Evolutionary conservation across 2,329 filamentous ascomycete species (phyloP).

Genomic region (Exophiala sp.): DNA sequence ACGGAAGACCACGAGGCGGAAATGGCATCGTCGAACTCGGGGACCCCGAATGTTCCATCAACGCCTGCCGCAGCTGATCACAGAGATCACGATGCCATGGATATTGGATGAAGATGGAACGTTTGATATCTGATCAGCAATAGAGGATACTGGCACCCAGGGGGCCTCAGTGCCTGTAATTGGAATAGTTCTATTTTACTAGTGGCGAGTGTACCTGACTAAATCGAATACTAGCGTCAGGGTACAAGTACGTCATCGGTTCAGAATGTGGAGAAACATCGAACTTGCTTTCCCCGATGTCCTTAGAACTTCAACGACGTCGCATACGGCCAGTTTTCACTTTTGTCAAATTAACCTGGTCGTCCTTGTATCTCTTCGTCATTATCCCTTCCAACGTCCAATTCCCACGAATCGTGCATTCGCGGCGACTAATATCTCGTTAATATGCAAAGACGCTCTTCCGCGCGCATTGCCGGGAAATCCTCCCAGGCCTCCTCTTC

Average conservation of each 20-base stretch:
- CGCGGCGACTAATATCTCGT: background rate
- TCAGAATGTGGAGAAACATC: too few species aligned
- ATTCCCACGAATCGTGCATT: background rate
- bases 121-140: background rate
- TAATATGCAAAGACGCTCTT: slow-evolving; percentile 29
- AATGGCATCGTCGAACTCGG: slow-evolving; percentile 12
- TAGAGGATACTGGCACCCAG: too few species aligned
- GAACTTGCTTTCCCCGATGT: too few species aligned
- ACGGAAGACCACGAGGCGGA: slow-evolving; percentile 13
- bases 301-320: too few species aligned
- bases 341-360: too few species aligned
- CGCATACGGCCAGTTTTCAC: too few species aligned
- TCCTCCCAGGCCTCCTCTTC: slow-evolving; percentile 31
- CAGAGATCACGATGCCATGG: slow-evolving; percentile 21
- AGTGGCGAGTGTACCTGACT: too few species aligned
- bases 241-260: too few species aligned
- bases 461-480: slow-evolving; percentile 41
- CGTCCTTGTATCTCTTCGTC: background rate
- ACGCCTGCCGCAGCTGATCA: slow-evolving; percentile 3
- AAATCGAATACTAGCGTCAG: too few species aligned
- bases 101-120: slow-evolving; percentile 14
- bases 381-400: background rate
- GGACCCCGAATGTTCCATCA: slow-evolving; percentile 5
- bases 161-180: too few species aligned
- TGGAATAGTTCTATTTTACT: too few species aligned